Evolutionary conservation across 2,329 filamentous ascomycete genomes (phyloP), one percentile per base, ranked within the genome.

Genomic region (Neonectria sp.): DNA sequence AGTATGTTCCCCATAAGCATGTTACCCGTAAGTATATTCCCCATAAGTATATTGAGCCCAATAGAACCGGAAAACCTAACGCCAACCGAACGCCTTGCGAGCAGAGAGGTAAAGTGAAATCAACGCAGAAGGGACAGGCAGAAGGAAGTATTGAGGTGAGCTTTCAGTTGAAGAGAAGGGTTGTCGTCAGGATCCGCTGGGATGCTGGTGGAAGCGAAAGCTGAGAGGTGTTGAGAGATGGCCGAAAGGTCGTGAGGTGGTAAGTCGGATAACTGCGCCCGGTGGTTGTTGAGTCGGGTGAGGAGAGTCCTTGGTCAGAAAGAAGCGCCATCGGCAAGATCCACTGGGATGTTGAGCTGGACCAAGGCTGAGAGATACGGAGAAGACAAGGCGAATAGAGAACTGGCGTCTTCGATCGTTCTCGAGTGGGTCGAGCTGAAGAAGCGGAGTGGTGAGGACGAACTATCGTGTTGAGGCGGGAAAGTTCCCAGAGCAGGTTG

Each of bases 11-110:
- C 51, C 40, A 37, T 52, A 52, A 21, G 9, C 11, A 33, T 35
- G 11, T 35, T 53, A 2, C 51, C 31, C 27, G 25, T 51, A 24
- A 13, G n/a, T 2, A 53, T 37, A 35, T 37, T 35, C n/a, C 31
- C 51, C 40, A 37, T 52, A 52, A 21, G 9, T n/a, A 33, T 35
- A 8, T 35, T 53, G 21, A 21, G 21, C 21, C 21, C 21, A 21
- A 21, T 21, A 21, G 13, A 52, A 8, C 52, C 52, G 33, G 33
- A 56, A 61, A 37, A 4, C 40, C 37, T 8, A 55, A 65, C 49
- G 40, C 48, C 53, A 24, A 45, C 60, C 55, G 58, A 52, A 60
- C 48, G 49, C 60, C 61, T 52, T 57, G 46, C 12, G 43, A 21
- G 25, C 51, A 56, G 29, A 35, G 61, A 40, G 40, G 24, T 40